Percentiles rank a stretch among this genome's conserved stretches.
Evolutionary conservation across 306 rosid species (phyloP).

Genomic region (Luffa aegyptiaca): DNA sequence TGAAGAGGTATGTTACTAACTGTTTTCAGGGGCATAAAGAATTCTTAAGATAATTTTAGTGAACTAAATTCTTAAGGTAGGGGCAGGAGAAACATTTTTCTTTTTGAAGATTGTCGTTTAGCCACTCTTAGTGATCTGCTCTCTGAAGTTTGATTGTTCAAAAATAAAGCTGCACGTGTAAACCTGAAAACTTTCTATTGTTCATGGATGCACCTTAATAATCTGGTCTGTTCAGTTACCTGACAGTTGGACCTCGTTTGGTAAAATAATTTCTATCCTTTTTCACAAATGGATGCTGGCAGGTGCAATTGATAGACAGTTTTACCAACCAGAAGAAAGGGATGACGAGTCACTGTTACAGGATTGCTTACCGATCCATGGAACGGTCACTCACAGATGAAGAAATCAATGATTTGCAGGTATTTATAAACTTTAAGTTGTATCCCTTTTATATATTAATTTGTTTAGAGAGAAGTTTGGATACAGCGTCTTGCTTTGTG

Average conservation of each 20-base stretch:
- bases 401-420: slow-evolving; percentile 69
- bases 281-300: not conserved
- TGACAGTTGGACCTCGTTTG: not conserved
- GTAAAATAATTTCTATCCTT: not conserved
- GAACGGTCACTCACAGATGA: slow-evolving; percentile 95
- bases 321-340: slow-evolving; percentile 98
- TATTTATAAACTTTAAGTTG: not conserved
- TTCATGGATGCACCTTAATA: not conserved
- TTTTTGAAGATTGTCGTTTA: not conserved
- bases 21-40: not conserved
- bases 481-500: not conserved
- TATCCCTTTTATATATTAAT: not conserved
- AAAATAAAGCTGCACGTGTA: not conserved
- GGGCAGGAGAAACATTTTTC: not conserved
- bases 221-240: not conserved
- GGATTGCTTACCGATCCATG: slow-evolving; percentile 89
- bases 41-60: not conserved
- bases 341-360: slow-evolving; percentile 93
- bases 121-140: not conserved
- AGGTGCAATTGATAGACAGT: slow-evolving; percentile 89
- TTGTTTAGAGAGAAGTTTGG: not conserved
- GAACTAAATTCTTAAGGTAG: not conserved
- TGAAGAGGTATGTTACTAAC: slow-evolving; percentile 64
- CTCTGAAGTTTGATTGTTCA: not conserved
- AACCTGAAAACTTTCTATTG: not conserved